Evolutionary conservation across 305 asterid species (phyloP).

Genomic region (Rubia occidens): DNA sequence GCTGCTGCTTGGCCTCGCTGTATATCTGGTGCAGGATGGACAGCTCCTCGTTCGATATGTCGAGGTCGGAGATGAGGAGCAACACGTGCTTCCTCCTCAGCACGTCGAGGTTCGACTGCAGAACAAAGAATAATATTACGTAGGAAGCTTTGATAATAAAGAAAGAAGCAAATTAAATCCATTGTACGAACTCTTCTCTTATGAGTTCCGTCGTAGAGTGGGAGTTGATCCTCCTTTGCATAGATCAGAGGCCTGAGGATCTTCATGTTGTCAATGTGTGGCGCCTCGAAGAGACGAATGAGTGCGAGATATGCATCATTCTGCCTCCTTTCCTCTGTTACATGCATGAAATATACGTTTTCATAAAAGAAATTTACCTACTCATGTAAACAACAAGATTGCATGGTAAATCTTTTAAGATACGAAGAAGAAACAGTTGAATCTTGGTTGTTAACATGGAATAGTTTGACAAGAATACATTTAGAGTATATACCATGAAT

Average conservation of each 20-base stretch:
- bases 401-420: too few relatives aligned
- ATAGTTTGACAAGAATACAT: too few relatives aligned
- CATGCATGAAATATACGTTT: background rate
- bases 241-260: conserved; percentile 49
- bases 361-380: too few relatives aligned
- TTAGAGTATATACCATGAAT: too few relatives aligned
- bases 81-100: conserved; percentile 55
- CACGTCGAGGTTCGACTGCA: conserved; percentile 55
- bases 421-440: too few relatives aligned
- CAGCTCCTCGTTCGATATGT: conserved; percentile 62
- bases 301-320: conserved; percentile 39
- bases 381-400: too few relatives aligned
- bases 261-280: conserved; percentile 74
- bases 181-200: conserved; percentile 44
- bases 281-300: conserved; percentile 37
- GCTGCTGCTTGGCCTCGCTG: conserved; percentile 31
- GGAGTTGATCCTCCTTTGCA: conserved; percentile 53
- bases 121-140: background rate
- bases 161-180: background rate
- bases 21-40: conserved; percentile 63
- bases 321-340: conserved; percentile 41
- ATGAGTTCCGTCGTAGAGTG: conserved; percentile 57
- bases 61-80: conserved; percentile 63
- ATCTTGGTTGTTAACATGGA: too few relatives aligned
- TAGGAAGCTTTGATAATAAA: background rate